These are phyloP conservation scores for Fusarium oligoseptatum DNA, from an alignment of 2,329 filamentous ascomycete genomes.

Conservation along the genomic window DNA sequence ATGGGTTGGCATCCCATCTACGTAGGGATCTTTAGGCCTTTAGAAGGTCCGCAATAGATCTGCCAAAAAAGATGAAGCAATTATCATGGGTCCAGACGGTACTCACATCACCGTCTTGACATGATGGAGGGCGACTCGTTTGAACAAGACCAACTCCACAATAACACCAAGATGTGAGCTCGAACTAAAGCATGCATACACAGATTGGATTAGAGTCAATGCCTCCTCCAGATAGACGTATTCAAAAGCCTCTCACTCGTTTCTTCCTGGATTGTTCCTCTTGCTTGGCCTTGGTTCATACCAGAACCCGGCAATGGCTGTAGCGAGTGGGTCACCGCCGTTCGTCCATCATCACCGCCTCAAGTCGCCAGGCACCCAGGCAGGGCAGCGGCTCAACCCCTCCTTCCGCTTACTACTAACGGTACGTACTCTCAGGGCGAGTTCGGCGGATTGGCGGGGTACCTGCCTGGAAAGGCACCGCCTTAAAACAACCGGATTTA, in stretches of 20 bases:
- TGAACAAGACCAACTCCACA: background rate
- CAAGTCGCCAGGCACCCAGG: background rate
- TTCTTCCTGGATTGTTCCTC: no score
- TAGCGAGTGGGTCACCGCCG: background rate
- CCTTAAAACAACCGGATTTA: conserved; percentile 12
- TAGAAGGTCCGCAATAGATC: background rate
- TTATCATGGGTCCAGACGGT: background rate
- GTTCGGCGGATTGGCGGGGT: conserved; percentile 4
- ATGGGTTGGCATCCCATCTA: background rate
- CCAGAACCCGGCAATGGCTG: background rate
- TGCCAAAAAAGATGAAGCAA: background rate
- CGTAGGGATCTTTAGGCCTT: conserved; percentile 81
- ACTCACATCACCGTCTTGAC: conserved; percentile 25
- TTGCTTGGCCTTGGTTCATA: background rate
- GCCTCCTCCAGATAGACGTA: background rate
- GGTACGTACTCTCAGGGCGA: background rate
- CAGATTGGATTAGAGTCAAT: background rate
- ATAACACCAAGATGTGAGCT: background rate
- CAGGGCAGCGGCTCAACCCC: conserved; percentile 5
- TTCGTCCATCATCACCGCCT: background rate
- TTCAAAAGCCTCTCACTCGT: background rate
- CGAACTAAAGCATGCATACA: background rate
- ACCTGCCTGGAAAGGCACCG: background rate
- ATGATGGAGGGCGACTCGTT: background rate
- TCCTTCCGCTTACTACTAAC: background rate